Conservation (phyloP, 2,329 filamentous ascomycete genomes). For the Microdochium bolleyi region DNA sequence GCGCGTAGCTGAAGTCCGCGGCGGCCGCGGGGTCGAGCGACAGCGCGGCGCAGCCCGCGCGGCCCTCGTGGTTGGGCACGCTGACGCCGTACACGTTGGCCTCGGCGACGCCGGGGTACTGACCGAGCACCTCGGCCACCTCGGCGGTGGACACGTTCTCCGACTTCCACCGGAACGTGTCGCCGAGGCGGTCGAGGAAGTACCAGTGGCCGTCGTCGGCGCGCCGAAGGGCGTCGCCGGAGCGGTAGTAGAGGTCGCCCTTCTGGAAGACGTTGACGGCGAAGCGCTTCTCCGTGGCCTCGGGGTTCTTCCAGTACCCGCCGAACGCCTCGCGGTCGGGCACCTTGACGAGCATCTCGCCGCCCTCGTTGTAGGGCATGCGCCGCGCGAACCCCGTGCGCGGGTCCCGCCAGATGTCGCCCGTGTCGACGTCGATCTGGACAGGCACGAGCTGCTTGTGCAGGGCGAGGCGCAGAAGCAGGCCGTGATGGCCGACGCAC, state of each 20-base stretch:
- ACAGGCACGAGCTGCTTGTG: constrained; percentile 55
- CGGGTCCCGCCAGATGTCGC: constrained; percentile 59
- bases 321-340: constrained; percentile 48
- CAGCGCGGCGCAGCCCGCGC: constrained; percentile 24
- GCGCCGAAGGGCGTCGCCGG: constrained; percentile 52
- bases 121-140: constrained; percentile 24
- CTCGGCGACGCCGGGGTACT: constrained; percentile 23
- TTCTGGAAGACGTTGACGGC: constrained; percentile 51
- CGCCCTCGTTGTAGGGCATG: constrained; percentile 51
- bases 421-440: constrained; percentile 55
- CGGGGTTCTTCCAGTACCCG: constrained; percentile 54
- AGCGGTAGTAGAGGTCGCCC: constrained; percentile 58
- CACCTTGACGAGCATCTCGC: constrained; percentile 55
- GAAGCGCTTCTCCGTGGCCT: constrained; percentile 57
- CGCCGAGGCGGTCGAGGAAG: constrained; percentile 57
- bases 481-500: constrained; percentile 61
- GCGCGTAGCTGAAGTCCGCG: constrained; percentile 13
- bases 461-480: constrained; percentile 40
- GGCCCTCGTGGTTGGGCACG: constrained; percentile 25
- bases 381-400: constrained; percentile 60
- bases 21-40: constrained; percentile 18
- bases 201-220: constrained; percentile 54
- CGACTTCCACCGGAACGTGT: constrained; percentile 58
- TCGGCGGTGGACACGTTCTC: constrained; percentile 30
- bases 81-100: constrained; percentile 26